Conservation (phyloP, 1,284 basidiomycete species). For the Phlebopus sp. region DNA sequence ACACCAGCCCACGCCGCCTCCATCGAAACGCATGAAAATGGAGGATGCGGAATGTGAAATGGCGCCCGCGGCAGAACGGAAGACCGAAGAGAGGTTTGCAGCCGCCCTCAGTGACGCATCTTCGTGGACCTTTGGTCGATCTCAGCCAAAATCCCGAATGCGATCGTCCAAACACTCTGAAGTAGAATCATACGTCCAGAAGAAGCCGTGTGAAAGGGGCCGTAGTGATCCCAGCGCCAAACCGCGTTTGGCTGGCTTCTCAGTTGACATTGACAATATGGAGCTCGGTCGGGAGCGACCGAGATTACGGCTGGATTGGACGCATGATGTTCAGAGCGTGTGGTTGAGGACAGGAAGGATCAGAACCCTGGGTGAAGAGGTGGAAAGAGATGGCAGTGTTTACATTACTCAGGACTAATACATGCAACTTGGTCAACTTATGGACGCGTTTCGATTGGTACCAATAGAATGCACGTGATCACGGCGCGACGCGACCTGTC, state of each 20-base stretch:
- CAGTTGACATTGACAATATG: slow-evolving; percentile 15
- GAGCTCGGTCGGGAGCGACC: slow-evolving; percentile 3
- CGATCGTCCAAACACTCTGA: slow-evolving; percentile 1
- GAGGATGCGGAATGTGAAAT: background rate
- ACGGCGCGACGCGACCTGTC: slow-evolving; percentile 18
- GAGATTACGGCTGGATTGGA: slow-evolving; percentile 9
- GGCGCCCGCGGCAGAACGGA: background rate
- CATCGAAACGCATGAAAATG: slow-evolving; percentile 16
- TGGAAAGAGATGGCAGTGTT: slow-evolving; percentile 20
- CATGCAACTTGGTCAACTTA: too few species aligned
- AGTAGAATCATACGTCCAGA: background rate
- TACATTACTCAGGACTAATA: slow-evolving; percentile 15
- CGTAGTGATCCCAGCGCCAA: background rate
- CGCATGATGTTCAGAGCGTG: slow-evolving; percentile 5
- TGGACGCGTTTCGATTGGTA: too few species aligned
- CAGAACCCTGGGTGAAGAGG: slow-evolving; percentile 16
- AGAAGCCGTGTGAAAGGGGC: background rate
- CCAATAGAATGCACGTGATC: slow-evolving; percentile 17
- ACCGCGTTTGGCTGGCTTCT: slow-evolving; percentile 20
- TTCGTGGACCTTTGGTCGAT: background rate
- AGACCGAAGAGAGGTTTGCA: background rate
- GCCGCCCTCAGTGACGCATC: background rate
- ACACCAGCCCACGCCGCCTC: slow-evolving; percentile 4
- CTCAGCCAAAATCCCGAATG: background rate
- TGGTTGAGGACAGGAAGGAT: slow-evolving; percentile 32